Conservation (phyloP, 768 basidiomycete genomes). For the Aureoboletus auriporus region DNA sequence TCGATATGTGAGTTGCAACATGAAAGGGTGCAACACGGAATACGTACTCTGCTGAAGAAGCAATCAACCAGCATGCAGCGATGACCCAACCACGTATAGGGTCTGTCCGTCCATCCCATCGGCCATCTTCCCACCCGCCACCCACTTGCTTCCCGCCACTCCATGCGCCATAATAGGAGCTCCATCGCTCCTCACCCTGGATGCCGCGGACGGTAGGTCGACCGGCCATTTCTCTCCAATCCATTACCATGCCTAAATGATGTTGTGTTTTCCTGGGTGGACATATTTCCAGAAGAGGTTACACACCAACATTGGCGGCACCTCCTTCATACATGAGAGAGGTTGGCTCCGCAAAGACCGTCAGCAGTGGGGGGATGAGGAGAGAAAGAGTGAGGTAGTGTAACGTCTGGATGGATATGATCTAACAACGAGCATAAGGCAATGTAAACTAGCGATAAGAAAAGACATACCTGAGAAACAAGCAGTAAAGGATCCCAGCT, state of each 20-base stretch:
- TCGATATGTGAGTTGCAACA: slow-evolving; percentile 9
- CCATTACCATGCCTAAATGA: slow-evolving; percentile 80
- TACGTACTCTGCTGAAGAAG: slow-evolving; percentile 82
- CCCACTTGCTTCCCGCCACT: slow-evolving; percentile 76
- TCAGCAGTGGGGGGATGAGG: slow-evolving; percentile 75
- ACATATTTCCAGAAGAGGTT: neutral
- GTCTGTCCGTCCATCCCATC: slow-evolving; percentile 71
- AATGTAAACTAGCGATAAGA: neutral
- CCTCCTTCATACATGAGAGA: slow-evolving; percentile 75
- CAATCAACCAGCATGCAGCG: slow-evolving; percentile 79
- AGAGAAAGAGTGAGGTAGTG: slow-evolving; percentile 90
- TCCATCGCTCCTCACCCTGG: slow-evolving; percentile 63
- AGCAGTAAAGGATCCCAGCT: slow-evolving; percentile 91
- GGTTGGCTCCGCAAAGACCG: slow-evolving; percentile 67
- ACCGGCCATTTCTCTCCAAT: slow-evolving; percentile 96
- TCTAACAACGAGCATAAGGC: slow-evolving; percentile 45
- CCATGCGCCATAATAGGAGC: slow-evolving; percentile 70
- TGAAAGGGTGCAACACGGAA: slow-evolving; percentile 1
- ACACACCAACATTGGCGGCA: slow-evolving; percentile 71
- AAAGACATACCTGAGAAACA: slow-evolving; percentile 66
- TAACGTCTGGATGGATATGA: slow-evolving; percentile 86
- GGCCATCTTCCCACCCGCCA: slow-evolving; percentile 40
- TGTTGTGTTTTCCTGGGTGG: slow-evolving; percentile 1
- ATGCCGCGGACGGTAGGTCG: slow-evolving; percentile 67
- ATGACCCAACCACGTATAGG: slow-evolving; percentile 88